Conservation (phyloP, 306 rosid species). For the Fragaria ananassa region DNA sequence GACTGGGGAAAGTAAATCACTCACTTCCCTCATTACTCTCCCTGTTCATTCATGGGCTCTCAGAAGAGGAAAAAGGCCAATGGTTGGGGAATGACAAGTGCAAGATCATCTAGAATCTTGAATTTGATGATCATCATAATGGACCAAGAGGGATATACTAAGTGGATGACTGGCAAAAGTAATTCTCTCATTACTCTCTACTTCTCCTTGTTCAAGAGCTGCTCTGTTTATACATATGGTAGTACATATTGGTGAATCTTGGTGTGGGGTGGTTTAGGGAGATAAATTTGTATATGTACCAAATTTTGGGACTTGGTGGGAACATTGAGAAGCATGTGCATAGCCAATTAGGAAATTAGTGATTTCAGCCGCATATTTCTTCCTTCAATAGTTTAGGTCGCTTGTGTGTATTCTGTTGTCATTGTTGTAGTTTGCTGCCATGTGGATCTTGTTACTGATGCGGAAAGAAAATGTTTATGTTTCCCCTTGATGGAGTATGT, state of each 20-base stretch:
- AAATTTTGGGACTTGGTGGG: conserved; percentile 41
- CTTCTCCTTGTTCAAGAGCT: conserved; percentile 25
- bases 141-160: conserved; percentile 21
- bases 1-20: conserved; percentile 21
- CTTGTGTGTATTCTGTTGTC: conserved; percentile 44
- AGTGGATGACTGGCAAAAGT: conserved; percentile 20
- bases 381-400: conserved; percentile 40
- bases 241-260: conserved; percentile 11
- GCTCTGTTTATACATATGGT: conserved; percentile 24
- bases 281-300: conserved; percentile 43
- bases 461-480: conserved; percentile 40
- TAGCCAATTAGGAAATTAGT: conserved; percentile 43
- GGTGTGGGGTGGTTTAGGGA: conserved; percentile 33
- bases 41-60: conserved; percentile 30
- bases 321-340: conserved; percentile 46
- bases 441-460: conserved; percentile 27
- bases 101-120: conserved; percentile 36
- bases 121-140: conserved; percentile 10
- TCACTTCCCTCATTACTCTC: conserved; percentile 20
- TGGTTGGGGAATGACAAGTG: conserved; percentile 76
- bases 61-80: conserved; percentile 54
- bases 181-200: conserved; percentile 22
- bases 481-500: conserved; percentile 14
- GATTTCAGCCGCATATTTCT: conserved; percentile 32
- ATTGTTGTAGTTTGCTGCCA: conserved; percentile 28